Percentiles rank a stretch among this genome's conserved stretches.
phyloP scores from a whole-genome alignment of 352 stramenopile species.

The Peronospora belbahrii region DNA sequence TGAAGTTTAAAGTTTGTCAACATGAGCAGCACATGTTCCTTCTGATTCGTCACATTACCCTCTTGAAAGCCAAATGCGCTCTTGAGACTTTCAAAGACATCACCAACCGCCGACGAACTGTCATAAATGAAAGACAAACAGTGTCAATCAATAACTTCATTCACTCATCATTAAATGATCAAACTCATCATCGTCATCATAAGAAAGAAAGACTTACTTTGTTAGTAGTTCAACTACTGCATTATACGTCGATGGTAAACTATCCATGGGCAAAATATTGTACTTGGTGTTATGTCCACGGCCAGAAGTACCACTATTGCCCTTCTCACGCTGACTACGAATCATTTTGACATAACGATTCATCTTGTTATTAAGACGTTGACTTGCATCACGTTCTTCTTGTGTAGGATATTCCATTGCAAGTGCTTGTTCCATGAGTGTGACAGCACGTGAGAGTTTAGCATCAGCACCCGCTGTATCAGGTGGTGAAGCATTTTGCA shows the following conservation, averaged over 20 bases:
- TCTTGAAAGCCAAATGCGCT: conserved; percentile 95
- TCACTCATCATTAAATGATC: not conserved
- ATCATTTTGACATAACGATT: conserved; percentile 86
- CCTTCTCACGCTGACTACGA: conserved; percentile 63
- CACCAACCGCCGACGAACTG: conserved; percentile 44
- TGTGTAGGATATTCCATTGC: conserved; percentile 65
- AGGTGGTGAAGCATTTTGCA: conserved; percentile 63
- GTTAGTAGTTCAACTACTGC: conserved; percentile 43
- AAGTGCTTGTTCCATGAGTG: conserved; percentile 71
- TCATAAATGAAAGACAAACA: conserved; percentile 6
- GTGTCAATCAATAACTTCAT: not conserved
- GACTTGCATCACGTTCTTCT: conserved; percentile 64
- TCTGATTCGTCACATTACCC: conserved; percentile 67
- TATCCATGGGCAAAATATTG: conserved; percentile 71
- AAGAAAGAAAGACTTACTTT: conserved; percentile 22
- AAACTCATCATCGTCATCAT: too few relatives aligned
- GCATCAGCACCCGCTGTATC: conserved; percentile 43
- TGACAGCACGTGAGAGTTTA: conserved; percentile 62
- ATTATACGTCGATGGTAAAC: conserved; percentile 61
- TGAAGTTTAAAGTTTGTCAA: conserved; percentile 82
- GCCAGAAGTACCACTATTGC: conserved; percentile 20
- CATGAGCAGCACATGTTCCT: conserved; percentile 71
- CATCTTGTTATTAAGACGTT: conserved; percentile 80
- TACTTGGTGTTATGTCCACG: conserved; percentile 38
- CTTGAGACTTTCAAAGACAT: conserved; percentile 90